phyloP scores from a whole-genome alignment of 306 rosid species.

The Sesbania bispinosa region DNA sequence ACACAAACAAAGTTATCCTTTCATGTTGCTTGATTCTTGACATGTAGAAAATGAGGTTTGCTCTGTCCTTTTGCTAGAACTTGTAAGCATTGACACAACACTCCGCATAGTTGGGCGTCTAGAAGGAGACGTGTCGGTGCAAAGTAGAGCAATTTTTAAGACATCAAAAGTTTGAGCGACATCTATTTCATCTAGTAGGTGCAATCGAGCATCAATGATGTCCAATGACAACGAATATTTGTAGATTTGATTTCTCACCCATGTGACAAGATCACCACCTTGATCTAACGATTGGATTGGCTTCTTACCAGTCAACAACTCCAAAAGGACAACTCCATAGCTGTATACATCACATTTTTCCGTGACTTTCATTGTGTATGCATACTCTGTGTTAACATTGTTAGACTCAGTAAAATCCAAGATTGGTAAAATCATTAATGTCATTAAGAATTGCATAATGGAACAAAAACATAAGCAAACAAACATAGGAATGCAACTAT shows the following conservation, averaged over 20 bases:
- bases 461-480: not conserved
- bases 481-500: not conserved
- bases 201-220: conserved; percentile 57
- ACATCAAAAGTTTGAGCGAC: conserved; percentile 54
- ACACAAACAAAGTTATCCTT: not conserved
- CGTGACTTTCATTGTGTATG: conserved; percentile 70
- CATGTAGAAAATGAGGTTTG: conserved; percentile 31
- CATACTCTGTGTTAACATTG: conserved; percentile 51
- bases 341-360: conserved; percentile 81
- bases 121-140: conserved; percentile 45
- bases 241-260: conserved; percentile 50
- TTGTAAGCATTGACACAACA: conserved; percentile 64
- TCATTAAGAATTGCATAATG: too few relatives aligned
- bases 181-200: conserved; percentile 40
- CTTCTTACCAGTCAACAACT: conserved; percentile 67
- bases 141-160: conserved; percentile 58
- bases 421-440: not conserved
- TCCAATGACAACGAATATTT: conserved; percentile 49
- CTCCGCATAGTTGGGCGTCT: conserved; percentile 62
- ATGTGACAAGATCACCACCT: conserved; percentile 74
- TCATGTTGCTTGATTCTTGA: conserved; percentile 1
- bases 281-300: conserved; percentile 62
- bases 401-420: not conserved
- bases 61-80: conserved; percentile 39
- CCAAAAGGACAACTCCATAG: conserved; percentile 70